A percentile compares a stretch with the other conserved stretches of the same genome.
These are phyloP conservation scores for Talaromyces sp. DNA, from an alignment of 2,329 filamentous ascomycete genomes.

Conservation along the genomic window DNA sequence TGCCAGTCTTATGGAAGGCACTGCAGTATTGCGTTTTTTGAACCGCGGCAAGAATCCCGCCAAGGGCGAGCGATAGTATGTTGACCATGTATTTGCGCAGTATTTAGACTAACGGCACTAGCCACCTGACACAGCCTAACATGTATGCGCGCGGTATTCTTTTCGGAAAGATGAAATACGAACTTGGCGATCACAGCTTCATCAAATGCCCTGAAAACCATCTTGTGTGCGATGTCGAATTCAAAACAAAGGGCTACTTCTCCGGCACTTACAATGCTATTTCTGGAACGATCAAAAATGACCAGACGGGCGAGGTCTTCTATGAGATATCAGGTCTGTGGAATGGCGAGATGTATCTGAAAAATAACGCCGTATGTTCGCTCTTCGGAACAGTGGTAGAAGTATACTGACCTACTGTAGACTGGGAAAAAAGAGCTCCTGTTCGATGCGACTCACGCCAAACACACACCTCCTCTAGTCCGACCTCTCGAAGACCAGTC, in stretches of 20 bases:
- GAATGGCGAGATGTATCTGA: conserved; percentile 93
- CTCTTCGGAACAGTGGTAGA: neutral
- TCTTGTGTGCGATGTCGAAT: conserved; percentile 86
- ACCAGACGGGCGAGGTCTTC: conserved; percentile 78
- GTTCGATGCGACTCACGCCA: conserved; percentile 79
- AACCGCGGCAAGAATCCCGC: conserved; percentile 66
- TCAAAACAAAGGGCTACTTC: conserved; percentile 98
- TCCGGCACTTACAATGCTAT: conserved; percentile 95
- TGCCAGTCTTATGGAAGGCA: conserved; percentile 96
- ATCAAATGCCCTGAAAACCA: conserved; percentile 86
- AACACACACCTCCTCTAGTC: conserved; percentile 68
- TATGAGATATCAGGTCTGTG: conserved; percentile 90
- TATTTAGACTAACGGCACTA: conserved; percentile 34
- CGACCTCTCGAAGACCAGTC: conserved; percentile 82
- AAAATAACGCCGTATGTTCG: conserved; percentile 69
- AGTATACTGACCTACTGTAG: conserved; percentile 44
- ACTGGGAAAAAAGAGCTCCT: conserved; percentile 85
- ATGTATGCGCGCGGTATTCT: conserved; percentile 98
- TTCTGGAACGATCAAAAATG: conserved; percentile 83
- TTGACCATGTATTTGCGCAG: conserved; percentile 26
- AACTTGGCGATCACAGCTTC: conserved; percentile 92
- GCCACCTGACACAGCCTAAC: conserved; percentile 92
- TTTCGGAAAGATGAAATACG: conserved; percentile 99
- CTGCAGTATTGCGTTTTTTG: conserved; percentile 77
- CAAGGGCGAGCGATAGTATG: conserved; percentile 82